Evolutionary conservation across 2,329 filamentous ascomycete genomes (phyloP).

Genomic region (Neonectria neomacrospora): DNA sequence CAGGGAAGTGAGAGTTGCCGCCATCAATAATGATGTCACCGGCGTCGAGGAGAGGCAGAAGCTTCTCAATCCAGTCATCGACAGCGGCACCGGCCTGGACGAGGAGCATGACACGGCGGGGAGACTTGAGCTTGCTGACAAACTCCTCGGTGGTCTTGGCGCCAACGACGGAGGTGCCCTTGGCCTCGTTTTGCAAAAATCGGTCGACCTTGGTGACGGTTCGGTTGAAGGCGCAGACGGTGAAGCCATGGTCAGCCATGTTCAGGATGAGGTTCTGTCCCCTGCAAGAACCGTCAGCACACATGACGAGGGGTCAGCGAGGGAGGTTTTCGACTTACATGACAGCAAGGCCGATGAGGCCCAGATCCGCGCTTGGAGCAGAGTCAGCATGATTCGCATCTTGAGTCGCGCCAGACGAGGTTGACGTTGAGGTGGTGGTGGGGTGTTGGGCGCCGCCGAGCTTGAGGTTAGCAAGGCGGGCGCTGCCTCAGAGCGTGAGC

Average conservation of each 20-base stretch:
- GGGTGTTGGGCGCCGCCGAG: slow-evolving; percentile 69
- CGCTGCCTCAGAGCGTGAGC: slow-evolving; percentile 64
- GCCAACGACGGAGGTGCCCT: slow-evolving; percentile 95
- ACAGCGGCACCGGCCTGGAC: slow-evolving; percentile 98
- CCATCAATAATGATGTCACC: slow-evolving; percentile 99
- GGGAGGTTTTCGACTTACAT: slow-evolving; percentile 67
- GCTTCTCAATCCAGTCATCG: slow-evolving; percentile 97
- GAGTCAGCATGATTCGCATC: slow-evolving; percentile 64
- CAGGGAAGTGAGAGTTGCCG: slow-evolving; percentile 97
- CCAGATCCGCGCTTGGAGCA: slow-evolving; percentile 81
- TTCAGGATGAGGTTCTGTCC: slow-evolving; percentile 90
- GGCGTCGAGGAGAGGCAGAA: slow-evolving; percentile 82
- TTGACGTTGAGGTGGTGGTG: slow-evolving; percentile 45
- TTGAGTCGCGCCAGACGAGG: slow-evolving; percentile 40
- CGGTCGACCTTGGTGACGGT: slow-evolving; percentile 98
- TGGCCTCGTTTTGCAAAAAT: slow-evolving; percentile 91
- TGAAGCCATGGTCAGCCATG: slow-evolving; percentile 92
- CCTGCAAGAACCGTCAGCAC: slow-evolving; percentile 52
- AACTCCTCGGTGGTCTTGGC: slow-evolving; percentile 96
- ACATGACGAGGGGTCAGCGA: slow-evolving; percentile 12
- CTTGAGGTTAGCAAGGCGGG: slow-evolving; percentile 79
- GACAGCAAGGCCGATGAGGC: slow-evolving; percentile 92
- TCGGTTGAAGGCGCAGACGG: slow-evolving; percentile 97
- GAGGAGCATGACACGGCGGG: slow-evolving; percentile 96
- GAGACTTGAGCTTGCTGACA: slow-evolving; percentile 94